A percentile compares a stretch with the other conserved stretches of the same genome.
Evolutionary conservation across 768 basidiomycete species (phyloP).

Genomic region (Tricholoma matsutake): DNA sequence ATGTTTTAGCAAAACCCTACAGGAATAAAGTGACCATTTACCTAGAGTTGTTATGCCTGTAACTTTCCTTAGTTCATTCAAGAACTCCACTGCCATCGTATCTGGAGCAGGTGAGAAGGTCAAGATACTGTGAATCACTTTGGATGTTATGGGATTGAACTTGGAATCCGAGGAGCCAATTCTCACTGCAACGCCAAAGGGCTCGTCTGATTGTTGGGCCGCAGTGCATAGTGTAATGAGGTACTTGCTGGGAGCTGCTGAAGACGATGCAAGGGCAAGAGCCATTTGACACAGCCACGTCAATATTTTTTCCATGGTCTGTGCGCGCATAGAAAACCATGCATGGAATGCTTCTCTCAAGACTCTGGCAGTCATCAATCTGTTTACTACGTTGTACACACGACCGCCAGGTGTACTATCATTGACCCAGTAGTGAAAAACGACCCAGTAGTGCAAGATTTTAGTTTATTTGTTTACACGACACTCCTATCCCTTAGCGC

Average conservation of each 20-base stretch:
- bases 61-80: constrained; percentile 1
- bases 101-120: constrained; percentile 1
- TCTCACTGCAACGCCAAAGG: not conserved
- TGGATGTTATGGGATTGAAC: not conserved
- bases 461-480: no score
- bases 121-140: not conserved
- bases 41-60: not conserved
- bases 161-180: not conserved
- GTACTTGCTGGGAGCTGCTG: not conserved
- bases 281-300: not conserved
- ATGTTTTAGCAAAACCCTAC: not conserved
- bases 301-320: not conserved
- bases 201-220: not conserved
- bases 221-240: not conserved
- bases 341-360: not conserved
- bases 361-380: not conserved
- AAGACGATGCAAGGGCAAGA: not conserved
- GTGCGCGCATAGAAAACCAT: not conserved
- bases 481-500: no score
- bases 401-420: not conserved
- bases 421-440: no score
- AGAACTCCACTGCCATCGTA: constrained; percentile 1
- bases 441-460: no score
- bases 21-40: not conserved
- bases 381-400: not conserved